Conservation (phyloP, 768 basidiomycete genomes). For the Tylopilus plumbeoviolaceoides region DNA sequence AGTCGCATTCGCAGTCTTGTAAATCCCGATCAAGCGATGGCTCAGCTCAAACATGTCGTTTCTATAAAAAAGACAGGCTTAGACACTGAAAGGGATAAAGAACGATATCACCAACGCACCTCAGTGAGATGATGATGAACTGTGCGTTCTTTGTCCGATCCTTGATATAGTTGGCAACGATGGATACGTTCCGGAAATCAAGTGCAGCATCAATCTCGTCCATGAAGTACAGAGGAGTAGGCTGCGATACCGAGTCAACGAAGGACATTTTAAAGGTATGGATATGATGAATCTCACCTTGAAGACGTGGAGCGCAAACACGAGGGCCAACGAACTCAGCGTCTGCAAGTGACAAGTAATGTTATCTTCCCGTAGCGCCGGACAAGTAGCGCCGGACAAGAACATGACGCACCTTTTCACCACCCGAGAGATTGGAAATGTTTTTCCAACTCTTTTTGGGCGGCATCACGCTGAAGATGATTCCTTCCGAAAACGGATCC, state of each 20-base stretch:
- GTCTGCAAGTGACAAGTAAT: conserved; percentile 48
- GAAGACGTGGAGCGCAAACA: conserved; percentile 98
- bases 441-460: conserved; percentile 99
- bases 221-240: conserved; percentile 97
- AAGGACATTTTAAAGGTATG: background rate
- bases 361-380: background rate
- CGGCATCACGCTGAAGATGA: conserved; percentile 98
- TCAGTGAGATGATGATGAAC: conserved; percentile 97
- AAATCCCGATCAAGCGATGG: conserved; percentile 96
- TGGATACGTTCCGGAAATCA: conserved; percentile 97
- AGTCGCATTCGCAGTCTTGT: conserved; percentile 94
- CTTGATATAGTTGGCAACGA: conserved; percentile 98
- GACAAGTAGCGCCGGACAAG: background rate
- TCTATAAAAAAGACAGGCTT: conserved; percentile 34
- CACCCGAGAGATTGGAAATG: conserved; percentile 95
- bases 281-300: conserved; percentile 50
- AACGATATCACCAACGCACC: conserved; percentile 41
- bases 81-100: background rate
- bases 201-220: conserved; percentile 95
- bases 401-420: conserved; percentile 76
- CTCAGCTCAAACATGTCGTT: conserved; percentile 99
- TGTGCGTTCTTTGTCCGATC: conserved; percentile 95
- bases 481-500: conserved; percentile 98
- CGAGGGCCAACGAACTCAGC: conserved; percentile 89
- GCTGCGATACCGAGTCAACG: conserved; percentile 41